These are phyloP conservation scores for Williopsis jadinii DNA, from an alignment of 1,139 yeast species.

Conservation along the genomic window DNA sequence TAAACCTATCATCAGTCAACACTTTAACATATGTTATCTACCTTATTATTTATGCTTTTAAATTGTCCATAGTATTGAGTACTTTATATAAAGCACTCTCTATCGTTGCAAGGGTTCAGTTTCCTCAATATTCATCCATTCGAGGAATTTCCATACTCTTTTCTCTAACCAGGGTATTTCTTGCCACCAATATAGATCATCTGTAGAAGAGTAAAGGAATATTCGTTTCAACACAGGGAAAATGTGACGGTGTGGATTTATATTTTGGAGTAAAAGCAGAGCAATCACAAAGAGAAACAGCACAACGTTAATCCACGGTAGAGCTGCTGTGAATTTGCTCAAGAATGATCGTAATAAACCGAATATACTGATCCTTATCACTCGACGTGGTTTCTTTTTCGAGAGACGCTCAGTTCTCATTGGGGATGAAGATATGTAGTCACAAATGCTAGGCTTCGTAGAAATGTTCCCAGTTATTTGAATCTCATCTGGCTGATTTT, in stretches of 20 bases:
- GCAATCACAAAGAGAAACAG: conserved; percentile 4
- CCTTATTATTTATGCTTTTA: too few species aligned
- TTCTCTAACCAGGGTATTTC: conserved; percentile 6
- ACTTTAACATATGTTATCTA: too few species aligned
- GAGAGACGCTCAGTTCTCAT: too few species aligned
- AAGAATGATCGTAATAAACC: neutral
- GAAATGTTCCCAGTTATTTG: too few species aligned
- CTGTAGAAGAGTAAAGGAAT: conserved; percentile 7
- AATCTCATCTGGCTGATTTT: neutral
- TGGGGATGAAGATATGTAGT: too few species aligned
- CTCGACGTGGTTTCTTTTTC: too few species aligned
- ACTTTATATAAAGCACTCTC: too few species aligned
- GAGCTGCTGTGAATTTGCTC: neutral
- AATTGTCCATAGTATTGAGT: too few species aligned
- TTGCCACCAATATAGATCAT: conserved; percentile 15
- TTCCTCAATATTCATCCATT: neutral
- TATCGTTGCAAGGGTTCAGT: neutral
- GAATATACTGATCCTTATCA: neutral
- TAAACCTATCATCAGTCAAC: too few species aligned
- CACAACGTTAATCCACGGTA: conserved; percentile 6
- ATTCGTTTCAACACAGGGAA: conserved; percentile 1
- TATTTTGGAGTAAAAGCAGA: conserved; percentile 1
- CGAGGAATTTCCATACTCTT: conserved; percentile 8
- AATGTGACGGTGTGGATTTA: conserved; percentile 1
- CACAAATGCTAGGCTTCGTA: too few species aligned